Base-by-base conservation (phyloP, 2,329 filamentous ascomycete species). In the Monosporascus sp. region DNA sequence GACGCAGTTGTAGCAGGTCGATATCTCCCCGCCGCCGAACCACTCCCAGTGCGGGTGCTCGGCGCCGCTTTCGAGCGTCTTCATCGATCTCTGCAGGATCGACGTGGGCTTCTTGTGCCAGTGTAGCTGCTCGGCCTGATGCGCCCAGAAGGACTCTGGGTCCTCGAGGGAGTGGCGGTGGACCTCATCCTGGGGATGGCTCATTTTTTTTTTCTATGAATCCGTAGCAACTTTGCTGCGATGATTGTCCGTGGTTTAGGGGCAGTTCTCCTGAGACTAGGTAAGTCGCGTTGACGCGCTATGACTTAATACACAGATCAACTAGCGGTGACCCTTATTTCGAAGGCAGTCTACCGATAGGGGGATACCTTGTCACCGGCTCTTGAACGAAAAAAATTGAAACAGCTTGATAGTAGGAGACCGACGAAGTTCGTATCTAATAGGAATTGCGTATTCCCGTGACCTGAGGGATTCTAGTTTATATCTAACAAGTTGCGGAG, bases 21-120 rank as follows among this genome's bases (percentile, higher is more conserved):
- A 94, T 61, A 97, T 89, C 73, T 94, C 85, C 57, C 92, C 93
- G 58, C 85, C 90, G 0, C 89, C 83, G 62, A 96, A 97, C 93
- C 93, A 97, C 58, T 84, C 82, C 91, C 92, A 97, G 66, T 88
- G 85, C 43, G 84, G 79, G 66, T 96, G 86, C 17, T 76, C 75
- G n/a, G 77, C 72, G 52, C 85, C 85, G 59, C 73, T 81, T 51
- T 76, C 71, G 4, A 94, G 75, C 7, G 76, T 82, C 71, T 89
- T 92, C 48, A 78, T 83, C 20, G 77, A 80, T 40, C 73, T 76
- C 3, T 74, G 73, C 22, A 95, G 78, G 0, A 83, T 81, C 1
- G 78, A 75, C 14, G 80, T 80, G 7, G 92, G 92, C 52, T 82
- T 79, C 65, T 84, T 87, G 71, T 95, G 87, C 92, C 92, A 97